phyloP scores from a whole-genome alignment of 1,139 yeast species.

The Zygotorulaspora mrakii region DNA sequence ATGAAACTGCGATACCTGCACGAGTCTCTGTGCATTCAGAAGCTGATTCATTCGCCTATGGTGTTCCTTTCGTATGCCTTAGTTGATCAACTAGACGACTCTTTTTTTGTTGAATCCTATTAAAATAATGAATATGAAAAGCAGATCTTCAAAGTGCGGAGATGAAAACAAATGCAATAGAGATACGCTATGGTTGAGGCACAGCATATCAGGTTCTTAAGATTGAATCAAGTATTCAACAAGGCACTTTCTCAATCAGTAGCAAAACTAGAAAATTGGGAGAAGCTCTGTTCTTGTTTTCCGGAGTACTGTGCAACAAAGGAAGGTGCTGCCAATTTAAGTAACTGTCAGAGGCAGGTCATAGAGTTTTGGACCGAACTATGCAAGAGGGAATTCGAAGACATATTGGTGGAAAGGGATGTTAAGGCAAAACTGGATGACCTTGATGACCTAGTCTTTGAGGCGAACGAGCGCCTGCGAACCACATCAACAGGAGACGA shows the following conservation, averaged over 20 bases:
- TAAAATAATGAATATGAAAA: too few relatives aligned
- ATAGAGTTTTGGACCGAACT: conserved; percentile 57
- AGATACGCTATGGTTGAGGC: conserved; percentile 10
- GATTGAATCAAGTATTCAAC: conserved; percentile 54
- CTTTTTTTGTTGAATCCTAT: not conserved
- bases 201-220: conserved; percentile 45
- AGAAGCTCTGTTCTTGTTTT: conserved; percentile 61
- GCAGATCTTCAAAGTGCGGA: too few relatives aligned
- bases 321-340: conserved; percentile 51
- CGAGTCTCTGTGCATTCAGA: conserved; percentile 60
- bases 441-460: conserved; percentile 59
- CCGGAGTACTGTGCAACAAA: conserved; percentile 52
- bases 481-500: conserved; percentile 11
- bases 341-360: conserved; percentile 59
- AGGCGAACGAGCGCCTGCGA: conserved; percentile 44
- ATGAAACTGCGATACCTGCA: conserved; percentile 47
- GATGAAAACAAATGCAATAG: not conserved
- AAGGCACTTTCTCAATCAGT: conserved; percentile 66
- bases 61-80: not conserved
- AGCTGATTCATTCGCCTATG: conserved; percentile 19
- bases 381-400: conserved; percentile 59
- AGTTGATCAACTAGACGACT: not conserved
- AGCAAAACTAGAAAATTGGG: conserved; percentile 55
- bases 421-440: conserved; percentile 55
- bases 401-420: conserved; percentile 61